Evolutionary conservation across 2,329 filamentous ascomycete genomes (phyloP).

Genomic region (Hypoxylon sp.): DNA sequence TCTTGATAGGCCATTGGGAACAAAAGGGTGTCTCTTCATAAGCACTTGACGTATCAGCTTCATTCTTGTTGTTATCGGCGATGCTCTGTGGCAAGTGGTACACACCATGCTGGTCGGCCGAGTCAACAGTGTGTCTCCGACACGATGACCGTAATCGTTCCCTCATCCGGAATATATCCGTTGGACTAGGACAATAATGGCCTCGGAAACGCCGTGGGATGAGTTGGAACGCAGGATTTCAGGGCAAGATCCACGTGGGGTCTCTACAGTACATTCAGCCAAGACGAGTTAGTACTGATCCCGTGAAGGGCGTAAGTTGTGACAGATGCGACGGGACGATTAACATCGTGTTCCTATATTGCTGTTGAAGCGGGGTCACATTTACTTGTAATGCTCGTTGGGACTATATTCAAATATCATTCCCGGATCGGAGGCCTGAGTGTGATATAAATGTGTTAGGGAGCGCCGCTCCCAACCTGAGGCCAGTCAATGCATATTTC

Average conservation of each 20-base stretch:
- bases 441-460: conserved; percentile 36
- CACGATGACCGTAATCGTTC: background rate
- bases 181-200: background rate
- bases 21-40: conserved; percentile 24
- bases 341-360: conserved; percentile 8
- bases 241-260: conserved; percentile 10
- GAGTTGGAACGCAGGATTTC: background rate
- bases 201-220: conserved; percentile 2
- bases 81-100: background rate
- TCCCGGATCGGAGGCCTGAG: background rate
- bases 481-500: background rate
- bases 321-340: background rate
- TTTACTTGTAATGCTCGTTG: conserved; percentile 5
- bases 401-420: background rate
- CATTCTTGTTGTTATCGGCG: conserved; percentile 6
- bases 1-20: conserved; percentile 15
- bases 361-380: conserved; percentile 8
- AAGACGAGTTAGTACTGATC: conserved; percentile 1
- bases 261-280: background rate
- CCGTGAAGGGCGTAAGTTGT: conserved; percentile 8
- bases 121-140: conserved; percentile 3
- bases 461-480: too few relatives aligned
- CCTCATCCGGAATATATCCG: conserved; percentile 2
- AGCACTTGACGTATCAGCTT: conserved; percentile 23
- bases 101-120: conserved; percentile 10